Evolutionary conservation across 495 filamentous ascomycete genomes (phyloP), one percentile per base, ranked within the genome.

Genomic region (Penicillium maclennaniae): DNA sequence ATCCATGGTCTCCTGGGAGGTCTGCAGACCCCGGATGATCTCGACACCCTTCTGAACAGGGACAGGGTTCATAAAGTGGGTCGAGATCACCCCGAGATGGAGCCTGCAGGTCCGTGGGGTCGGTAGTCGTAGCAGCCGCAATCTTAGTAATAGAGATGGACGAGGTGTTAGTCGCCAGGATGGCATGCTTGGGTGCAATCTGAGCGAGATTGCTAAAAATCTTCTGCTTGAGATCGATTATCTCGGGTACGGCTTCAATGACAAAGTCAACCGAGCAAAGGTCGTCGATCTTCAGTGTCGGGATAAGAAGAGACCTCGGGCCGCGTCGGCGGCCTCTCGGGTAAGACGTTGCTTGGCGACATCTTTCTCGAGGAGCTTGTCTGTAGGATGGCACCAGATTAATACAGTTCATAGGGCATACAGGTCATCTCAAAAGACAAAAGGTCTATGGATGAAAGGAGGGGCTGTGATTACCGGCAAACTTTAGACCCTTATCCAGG

Each of bases 1-100:
- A 7, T 87, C 86, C 25, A 95, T 70, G 0, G 95, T 97, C 40
- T 81, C 78, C 55, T 82, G 63, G 14, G 88, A 92, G 7, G 93
- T 99, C 68, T 99, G 93, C 39, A 99, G 75, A 19, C 90, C 95
- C 20, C 85, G 81, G 61, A 99, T 97, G 52, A 99, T 95, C 75
- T 99, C 93, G 6, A 99, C 93, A 43, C 93, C 93, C 71, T 96
- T 96, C 66, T 97, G 95, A 4, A 99, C 72, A 1, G 93, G 95
- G 0, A 99, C 93, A 0, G 93, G 93, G 77, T 99, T 99, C 93
- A 99, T 99, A 74, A 99, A 99, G 70, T 99, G 93, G 43, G 95
- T 97, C 46, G 88, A 88, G 44, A 99, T 83, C 1, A 99, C 93
- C 93, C 38, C 95, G 85, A 25, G 90, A 91, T 43, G 90, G 83